A percentile compares a stretch with the other conserved stretches of the same genome.
phyloP scores from a whole-genome alignment of 202 grass and related monocot species.

The Eragrostis tef region DNA sequence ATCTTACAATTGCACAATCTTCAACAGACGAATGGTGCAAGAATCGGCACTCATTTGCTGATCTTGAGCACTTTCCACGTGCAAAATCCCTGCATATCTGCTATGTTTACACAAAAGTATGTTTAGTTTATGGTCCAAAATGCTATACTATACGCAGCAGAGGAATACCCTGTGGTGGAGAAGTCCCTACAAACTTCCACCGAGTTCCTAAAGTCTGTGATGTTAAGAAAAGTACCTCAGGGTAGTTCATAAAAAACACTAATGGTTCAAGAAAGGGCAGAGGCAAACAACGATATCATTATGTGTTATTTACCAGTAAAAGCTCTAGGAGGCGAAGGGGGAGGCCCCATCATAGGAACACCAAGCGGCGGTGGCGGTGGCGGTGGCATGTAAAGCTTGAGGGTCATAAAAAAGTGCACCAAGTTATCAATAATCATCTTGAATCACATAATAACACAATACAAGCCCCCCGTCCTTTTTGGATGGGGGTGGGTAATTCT shows the following conservation, averaged over 20 bases:
- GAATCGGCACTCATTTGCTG: slow-evolving; percentile 66
- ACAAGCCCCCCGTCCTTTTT: too few species aligned
- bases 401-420: slow-evolving; percentile 5
- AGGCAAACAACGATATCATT: neutral
- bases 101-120: slow-evolving; percentile 26
- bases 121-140: slow-evolving; percentile 27
- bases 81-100: slow-evolving; percentile 69
- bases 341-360: slow-evolving; percentile 54
- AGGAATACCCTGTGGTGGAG: slow-evolving; percentile 22
- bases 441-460: slow-evolving; percentile 2
- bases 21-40: slow-evolving; percentile 61
- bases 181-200: slow-evolving; percentile 65
- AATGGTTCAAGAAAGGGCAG: neutral
- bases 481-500: too few species aligned
- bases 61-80: slow-evolving; percentile 66
- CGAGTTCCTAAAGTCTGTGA: slow-evolving; percentile 44
- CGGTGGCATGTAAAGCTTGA: slow-evolving; percentile 61
- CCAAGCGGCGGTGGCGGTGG: slow-evolving; percentile 45
- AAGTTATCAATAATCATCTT: slow-evolving; percentile 33
- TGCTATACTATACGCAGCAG: slow-evolving; percentile 5
- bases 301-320: slow-evolving; percentile 50
- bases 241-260: slow-evolving; percentile 22
- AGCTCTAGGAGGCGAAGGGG: slow-evolving; percentile 43
- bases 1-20: slow-evolving; percentile 58
- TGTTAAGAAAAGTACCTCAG: slow-evolving; percentile 25